Percentiles rank a stretch among this genome's conserved stretches.
Evolutionary conservation across 352 stramenopile genomes (phyloP).

Genomic region (Globisporangium splendens): DNA sequence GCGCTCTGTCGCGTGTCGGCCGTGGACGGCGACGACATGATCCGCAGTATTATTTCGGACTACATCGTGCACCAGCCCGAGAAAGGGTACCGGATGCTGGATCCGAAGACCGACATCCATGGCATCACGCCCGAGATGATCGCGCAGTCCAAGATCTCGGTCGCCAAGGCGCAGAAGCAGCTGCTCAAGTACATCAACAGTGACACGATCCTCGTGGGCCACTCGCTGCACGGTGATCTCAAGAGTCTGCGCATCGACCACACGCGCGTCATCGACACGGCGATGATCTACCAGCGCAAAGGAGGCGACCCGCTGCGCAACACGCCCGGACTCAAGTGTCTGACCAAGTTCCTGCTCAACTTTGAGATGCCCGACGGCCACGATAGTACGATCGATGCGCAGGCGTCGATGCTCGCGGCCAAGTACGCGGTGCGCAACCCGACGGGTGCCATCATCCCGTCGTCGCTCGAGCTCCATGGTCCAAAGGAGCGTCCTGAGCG

Average conservation of each 20-base stretch:
- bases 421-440: constrained; percentile 67
- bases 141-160: constrained; percentile 64
- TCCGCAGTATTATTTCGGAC: constrained; percentile 67
- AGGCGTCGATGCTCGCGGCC: constrained; percentile 83
- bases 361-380: constrained; percentile 85
- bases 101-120: constrained; percentile 85
- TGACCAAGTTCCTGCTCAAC: constrained; percentile 77
- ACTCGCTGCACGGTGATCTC: constrained; percentile 78
- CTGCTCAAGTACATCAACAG: constrained; percentile 81
- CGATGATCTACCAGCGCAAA: constrained; percentile 74
- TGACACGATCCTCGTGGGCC: constrained; percentile 82
- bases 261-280: constrained; percentile 77
- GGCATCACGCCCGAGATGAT: constrained; percentile 76
- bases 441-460: constrained; percentile 65
- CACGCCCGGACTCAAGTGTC: constrained; percentile 65
- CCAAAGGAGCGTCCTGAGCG: constrained; percentile 18
- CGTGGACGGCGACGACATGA: constrained; percentile 74
- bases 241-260: constrained; percentile 74
- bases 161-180: constrained; percentile 72
- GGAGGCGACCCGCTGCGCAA: constrained; percentile 23
- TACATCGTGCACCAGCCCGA: constrained; percentile 83
- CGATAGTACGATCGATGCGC: constrained; percentile 83
- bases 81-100: constrained; percentile 46
- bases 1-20: constrained; percentile 79
- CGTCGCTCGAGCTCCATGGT: constrained; percentile 56